Conservation (phyloP, 1,284 basidiomycete genomes). For the Thelephora terrestris region DNA sequence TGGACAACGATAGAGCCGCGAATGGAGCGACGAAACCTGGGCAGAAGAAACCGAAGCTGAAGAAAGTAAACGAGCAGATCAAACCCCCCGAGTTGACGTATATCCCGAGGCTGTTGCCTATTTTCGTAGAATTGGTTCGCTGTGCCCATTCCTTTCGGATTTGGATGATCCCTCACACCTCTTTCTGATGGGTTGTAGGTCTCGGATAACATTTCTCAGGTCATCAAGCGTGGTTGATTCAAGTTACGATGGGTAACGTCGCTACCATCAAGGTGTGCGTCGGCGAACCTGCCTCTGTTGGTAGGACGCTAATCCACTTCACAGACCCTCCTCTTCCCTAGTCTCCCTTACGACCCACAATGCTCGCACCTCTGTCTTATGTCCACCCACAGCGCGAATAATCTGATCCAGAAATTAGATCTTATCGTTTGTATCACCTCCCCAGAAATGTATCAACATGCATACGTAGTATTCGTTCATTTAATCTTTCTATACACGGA, state of each 20-base stretch:
- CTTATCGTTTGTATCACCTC: too few species aligned
- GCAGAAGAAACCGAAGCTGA: slow-evolving; percentile 10
- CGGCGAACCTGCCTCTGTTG: too few species aligned
- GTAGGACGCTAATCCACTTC: too few species aligned
- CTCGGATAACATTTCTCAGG: background rate
- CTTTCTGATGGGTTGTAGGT: slow-evolving; percentile 15
- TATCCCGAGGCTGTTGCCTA: slow-evolving; percentile 68
- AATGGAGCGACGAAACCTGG: slow-evolving; percentile 5
- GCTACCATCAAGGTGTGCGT: too few species aligned
- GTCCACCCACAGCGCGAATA: too few species aligned
- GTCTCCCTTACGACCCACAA: too few species aligned
- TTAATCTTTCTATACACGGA: too few species aligned
- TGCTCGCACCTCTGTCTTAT: too few species aligned
- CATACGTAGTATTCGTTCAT: too few species aligned
- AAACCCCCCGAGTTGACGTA: slow-evolving; percentile 71
- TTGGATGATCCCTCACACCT: background rate
- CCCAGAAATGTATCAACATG: too few species aligned
- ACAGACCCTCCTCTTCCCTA: too few species aligned
- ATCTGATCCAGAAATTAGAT: too few species aligned
- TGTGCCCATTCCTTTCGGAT: slow-evolving; percentile 3
- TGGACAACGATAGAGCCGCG: slow-evolving; percentile 1
- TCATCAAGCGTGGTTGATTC: slow-evolving; percentile 26
- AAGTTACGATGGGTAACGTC: slow-evolving; percentile 11
- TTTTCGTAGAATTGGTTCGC: slow-evolving; percentile 85
- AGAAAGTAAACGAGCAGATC: slow-evolving; percentile 32